Evolutionary conservation across 495 filamentous ascomycete genomes (phyloP).

Genomic region (Patellaria atrata): DNA sequence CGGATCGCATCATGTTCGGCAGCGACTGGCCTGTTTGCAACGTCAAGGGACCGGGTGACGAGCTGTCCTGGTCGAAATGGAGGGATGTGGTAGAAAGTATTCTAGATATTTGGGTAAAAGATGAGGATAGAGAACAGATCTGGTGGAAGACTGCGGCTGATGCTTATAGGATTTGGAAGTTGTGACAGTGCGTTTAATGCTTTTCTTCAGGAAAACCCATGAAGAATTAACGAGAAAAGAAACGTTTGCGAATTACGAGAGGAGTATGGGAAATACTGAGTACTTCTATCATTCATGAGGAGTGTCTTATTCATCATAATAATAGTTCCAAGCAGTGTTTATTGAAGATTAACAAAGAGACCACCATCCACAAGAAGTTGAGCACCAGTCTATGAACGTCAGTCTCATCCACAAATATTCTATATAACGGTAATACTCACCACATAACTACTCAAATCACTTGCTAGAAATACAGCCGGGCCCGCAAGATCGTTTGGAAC

Average conservation of each 20-base stretch:
- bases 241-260: too few species aligned
- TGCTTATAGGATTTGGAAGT: slow-evolving; percentile 17
- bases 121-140: slow-evolving; percentile 44
- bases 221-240: too few species aligned
- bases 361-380: slow-evolving; percentile 82
- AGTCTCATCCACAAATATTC: too few species aligned
- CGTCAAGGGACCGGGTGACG: slow-evolving; percentile 41
- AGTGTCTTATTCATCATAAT: not conserved
- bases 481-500: slow-evolving; percentile 56
- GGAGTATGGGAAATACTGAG: too few species aligned
- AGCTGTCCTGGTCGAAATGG: slow-evolving; percentile 40
- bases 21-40: slow-evolving; percentile 87
- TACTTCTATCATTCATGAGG: not conserved
- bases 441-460: slow-evolving; percentile 29
- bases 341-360: slow-evolving; percentile 54
- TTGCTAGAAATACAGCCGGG: slow-evolving; percentile 75
- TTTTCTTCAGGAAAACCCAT: too few species aligned
- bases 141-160: slow-evolving; percentile 51
- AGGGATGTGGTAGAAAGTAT: slow-evolving; percentile 43
- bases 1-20: slow-evolving; percentile 68
- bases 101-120: slow-evolving; percentile 40
- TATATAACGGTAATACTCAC: slow-evolving; percentile 12
- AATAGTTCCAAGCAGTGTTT: slow-evolving; percentile 5
- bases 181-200: not conserved
- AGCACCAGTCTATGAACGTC: slow-evolving; percentile 47